Conservation (phyloP, 495 filamentous ascomycete genomes). For the Venustampulla echinocandica region DNA sequence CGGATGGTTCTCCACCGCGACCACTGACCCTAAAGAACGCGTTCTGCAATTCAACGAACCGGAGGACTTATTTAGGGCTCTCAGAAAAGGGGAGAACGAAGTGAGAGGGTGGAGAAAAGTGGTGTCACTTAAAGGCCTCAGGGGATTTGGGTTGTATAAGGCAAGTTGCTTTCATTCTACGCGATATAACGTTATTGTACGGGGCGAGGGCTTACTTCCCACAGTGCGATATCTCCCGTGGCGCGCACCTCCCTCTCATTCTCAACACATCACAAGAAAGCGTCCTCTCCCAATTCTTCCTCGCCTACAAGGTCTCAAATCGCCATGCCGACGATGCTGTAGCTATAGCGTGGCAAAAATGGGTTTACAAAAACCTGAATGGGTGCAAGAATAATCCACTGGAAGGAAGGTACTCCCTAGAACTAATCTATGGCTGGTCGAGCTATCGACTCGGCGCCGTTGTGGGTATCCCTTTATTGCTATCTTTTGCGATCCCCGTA, state of each 20-base stretch:
- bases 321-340: slow-evolving; percentile 14
- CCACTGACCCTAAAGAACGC: slow-evolving; percentile 12
- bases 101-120: slow-evolving; percentile 10
- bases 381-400: slow-evolving; percentile 13
- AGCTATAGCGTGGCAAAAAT: slow-evolving; percentile 18
- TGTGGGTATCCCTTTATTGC: slow-evolving; percentile 8
- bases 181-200: no score
- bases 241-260: slow-evolving; percentile 16
- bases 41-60: slow-evolving; percentile 10
- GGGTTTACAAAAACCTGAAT: slow-evolving; percentile 18
- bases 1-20: slow-evolving; percentile 12
- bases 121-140: slow-evolving; percentile 10
- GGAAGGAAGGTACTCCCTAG: slow-evolving; percentile 14
- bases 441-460: slow-evolving; percentile 12
- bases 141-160: slow-evolving; percentile 19
- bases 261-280: slow-evolving; percentile 13
- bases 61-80: slow-evolving; percentile 10
- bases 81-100: slow-evolving; percentile 12
- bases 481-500: slow-evolving; percentile 6
- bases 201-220: not conserved
- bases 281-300: slow-evolving; percentile 15
- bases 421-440: slow-evolving; percentile 17
- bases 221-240: slow-evolving; percentile 18
- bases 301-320: slow-evolving; percentile 15
- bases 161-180: no score